Evolutionary conservation across 192 early-diverging fungal genomes (phyloP), one percentile per base, ranked within the genome.

Genomic region (Pilobolus umbonatus): DNA sequence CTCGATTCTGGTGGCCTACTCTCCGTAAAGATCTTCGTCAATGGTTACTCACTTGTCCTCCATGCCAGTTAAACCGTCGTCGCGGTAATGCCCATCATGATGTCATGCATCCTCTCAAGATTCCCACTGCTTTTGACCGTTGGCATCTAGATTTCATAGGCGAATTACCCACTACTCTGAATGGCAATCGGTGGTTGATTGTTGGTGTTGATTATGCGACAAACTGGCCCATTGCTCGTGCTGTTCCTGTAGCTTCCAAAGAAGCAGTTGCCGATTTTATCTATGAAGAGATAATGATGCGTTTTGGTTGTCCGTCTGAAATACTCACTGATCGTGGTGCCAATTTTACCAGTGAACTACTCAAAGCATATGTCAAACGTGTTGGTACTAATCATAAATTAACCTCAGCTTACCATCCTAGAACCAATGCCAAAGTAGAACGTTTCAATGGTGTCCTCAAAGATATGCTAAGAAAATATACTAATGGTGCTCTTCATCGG

Each of bases 151-250:
- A 62, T 45, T 53, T 50, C 19, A 62, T 29, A 63, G n/a, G n/a
- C n/a, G 58, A 50, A 26, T 26, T 50, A 4, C 62, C 22, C 29
- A 36, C 8, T 2, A 39, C 52, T 40, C 10, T 17, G 0, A 24
- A 39, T 1, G 35, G 52, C 8, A 70, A 70, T 32, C 19, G 35
- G 0, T 71, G 60, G 56, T 48, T 71, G 0, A 10, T 72, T 2
- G 31, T 60, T 1, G 70, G 61, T 36, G 61, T 62, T 12, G 70
- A 72, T n/a, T 67, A 66, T 51, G 32, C 55, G 0, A 72, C 61
- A n/a, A 62, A 62, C 26, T 71, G 69, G 64, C 63, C 60, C 0
- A 42, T 66, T 42, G 60, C 64, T 7, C 40, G 54, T 0, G 64
- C 64, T 26, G 30, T 72, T 2, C 52, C 40, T 21, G 57, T 48